Percentiles rank a stretch among this genome's conserved stretches.
phyloP scores from a whole-genome alignment of 768 basidiomycete species.

The Lanmaoa rubissima region DNA sequence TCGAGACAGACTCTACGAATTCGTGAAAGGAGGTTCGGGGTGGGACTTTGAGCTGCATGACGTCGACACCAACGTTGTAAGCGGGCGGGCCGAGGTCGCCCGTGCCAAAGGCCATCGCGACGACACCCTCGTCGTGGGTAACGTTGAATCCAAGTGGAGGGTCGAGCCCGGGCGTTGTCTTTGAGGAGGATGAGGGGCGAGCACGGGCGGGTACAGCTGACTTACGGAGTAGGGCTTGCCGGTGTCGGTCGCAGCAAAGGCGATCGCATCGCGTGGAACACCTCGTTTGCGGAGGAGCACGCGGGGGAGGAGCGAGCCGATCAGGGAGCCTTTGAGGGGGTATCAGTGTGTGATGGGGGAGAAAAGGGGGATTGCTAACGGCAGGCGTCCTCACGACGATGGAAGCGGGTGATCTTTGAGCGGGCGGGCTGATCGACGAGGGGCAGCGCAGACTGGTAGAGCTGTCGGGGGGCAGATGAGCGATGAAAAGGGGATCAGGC shows the following conservation, averaged over 20 bases:
- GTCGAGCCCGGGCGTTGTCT: conserved; percentile 45
- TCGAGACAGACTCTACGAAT: conserved; percentile 62
- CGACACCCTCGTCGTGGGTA: conserved; percentile 72
- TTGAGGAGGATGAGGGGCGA: conserved; percentile 7
- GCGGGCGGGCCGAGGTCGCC: conserved; percentile 55
- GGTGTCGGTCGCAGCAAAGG: conserved; percentile 54
- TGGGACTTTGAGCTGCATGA: conserved; percentile 75
- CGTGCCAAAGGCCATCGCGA: conserved; percentile 60
- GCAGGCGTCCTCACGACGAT: conserved; percentile 72
- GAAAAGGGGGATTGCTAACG: conserved; percentile 39
- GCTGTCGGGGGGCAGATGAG: conserved; percentile 37
- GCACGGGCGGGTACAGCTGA: conserved; percentile 9
- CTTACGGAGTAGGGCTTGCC: conserved; percentile 80
- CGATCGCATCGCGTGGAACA: conserved; percentile 43
- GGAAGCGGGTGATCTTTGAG: conserved; percentile 61
- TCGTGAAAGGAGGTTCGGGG: conserved; percentile 51
- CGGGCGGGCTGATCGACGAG: conserved; percentile 57
- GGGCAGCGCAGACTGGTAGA: conserved; percentile 58
- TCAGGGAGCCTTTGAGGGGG: conserved; percentile 61
- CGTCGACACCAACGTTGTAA: conserved; percentile 66
- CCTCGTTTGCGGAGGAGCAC: conserved; percentile 60
- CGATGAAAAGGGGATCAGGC: not conserved
- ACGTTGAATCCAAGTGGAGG: conserved; percentile 77
- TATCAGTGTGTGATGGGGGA: not conserved
- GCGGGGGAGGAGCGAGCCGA: conserved; percentile 75